Base-by-base conservation (phyloP, 768 basidiomycete genomes). In the Cyclocybe aegerita region DNA sequence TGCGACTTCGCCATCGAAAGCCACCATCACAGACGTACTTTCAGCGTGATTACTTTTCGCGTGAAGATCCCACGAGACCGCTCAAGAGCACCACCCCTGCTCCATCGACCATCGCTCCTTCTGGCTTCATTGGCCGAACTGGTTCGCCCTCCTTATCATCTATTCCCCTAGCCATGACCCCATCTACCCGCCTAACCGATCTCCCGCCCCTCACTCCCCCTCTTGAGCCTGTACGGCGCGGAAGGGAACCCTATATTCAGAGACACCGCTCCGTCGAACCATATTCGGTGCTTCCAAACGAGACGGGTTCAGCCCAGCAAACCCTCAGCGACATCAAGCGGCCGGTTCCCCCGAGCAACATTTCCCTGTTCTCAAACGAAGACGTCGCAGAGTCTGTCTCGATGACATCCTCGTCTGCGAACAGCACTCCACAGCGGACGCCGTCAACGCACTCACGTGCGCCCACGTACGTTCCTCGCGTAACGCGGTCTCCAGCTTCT, bases 391-490 rank as follows among this genome's bases (percentile, higher is more conserved):
- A 46, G 4, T 48, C 54, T 7, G 39, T 47, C 32, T 9, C 38
- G 35, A 37, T 45, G 46, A 42, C 46, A 14, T 57, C 57, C 4
- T 55, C 56, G 4, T 56, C 58, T 2, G 54, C 59, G 5, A 50
- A 50, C 36, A 39, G 37, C 10, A 41, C 36, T 32, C 42, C 39
- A n/a, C 32, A 34, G 32, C 51, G 10, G 41, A 32, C 43, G 45
- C n/a, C 33, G 39, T 30, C 55, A 55, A 14, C 53, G 43, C 54
- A 52, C 16, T 58, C 60, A 9, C 54, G 57, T 4, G 57, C 55
- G 16, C 60, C 60, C 1, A 57, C 60, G 7, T 61, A 61, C 14
- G 54, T 59, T 10, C 52, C 50, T 6, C 53, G 56, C 12, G 23
- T 23, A 23, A 23, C 23, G 4, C 23, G 23, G 23, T 23, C 23